phyloP scores from a whole-genome alignment of 1,139 yeast species.

The Saccharomycopsis hybrid region DNA sequence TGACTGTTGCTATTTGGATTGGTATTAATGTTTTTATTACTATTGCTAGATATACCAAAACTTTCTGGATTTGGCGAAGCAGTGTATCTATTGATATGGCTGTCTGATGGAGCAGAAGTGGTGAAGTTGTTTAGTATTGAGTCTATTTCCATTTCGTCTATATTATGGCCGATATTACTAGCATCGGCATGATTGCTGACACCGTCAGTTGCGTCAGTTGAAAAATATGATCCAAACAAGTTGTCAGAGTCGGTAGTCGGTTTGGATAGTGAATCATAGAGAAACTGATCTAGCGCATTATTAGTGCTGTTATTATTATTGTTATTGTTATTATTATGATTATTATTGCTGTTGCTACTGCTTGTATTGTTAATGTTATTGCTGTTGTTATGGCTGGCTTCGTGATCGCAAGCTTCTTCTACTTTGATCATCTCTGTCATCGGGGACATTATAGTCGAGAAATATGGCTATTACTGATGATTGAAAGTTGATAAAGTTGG shows the following conservation, averaged over 20 bases:
- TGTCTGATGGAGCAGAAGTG: neutral
- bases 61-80: neutral
- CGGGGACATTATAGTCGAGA: too few species aligned
- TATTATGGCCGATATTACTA: neutral
- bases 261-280: conserved; percentile 2
- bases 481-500: too few species aligned
- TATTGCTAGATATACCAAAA: neutral
- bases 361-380: neutral
- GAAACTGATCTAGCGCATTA: conserved; percentile 4
- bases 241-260: neutral
- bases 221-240: neutral
- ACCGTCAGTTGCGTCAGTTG: neutral
- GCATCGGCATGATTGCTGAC: neutral
- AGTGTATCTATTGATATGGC: neutral
- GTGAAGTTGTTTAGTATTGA: conserved; percentile 14
- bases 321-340: neutral
- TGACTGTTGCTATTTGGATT: neutral
- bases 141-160: conserved; percentile 14
- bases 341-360: neutral
- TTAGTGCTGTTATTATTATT: neutral
- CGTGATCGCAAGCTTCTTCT: too few species aligned
- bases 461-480: too few species aligned
- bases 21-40: neutral
- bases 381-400: neutral
- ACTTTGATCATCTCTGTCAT: too few species aligned